A percentile compares a stretch with the other conserved stretches of the same genome.
Evolutionary conservation across 2,329 filamentous ascomycete species (phyloP).

Genomic region (Zasmidium cellare): DNA sequence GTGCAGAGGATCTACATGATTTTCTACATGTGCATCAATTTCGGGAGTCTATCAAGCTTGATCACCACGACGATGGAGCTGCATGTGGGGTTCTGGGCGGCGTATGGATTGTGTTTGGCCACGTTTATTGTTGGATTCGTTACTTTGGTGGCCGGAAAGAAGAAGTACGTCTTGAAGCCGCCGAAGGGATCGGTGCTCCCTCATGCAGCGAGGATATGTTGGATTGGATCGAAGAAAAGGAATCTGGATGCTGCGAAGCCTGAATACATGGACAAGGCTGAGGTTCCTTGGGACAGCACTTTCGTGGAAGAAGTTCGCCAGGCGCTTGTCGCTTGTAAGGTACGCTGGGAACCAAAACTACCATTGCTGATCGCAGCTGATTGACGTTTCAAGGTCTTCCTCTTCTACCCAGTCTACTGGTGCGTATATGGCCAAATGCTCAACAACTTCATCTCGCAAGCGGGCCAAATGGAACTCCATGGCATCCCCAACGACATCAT

Average conservation of each 20-base stretch:
- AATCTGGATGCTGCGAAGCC: constrained; percentile 62
- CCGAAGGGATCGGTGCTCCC: constrained; percentile 71
- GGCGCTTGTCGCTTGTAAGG: constrained; percentile 62
- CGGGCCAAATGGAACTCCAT: constrained; percentile 43
- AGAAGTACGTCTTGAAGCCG: constrained; percentile 58
- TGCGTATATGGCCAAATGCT: constrained; percentile 56
- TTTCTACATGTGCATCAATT: constrained; percentile 59
- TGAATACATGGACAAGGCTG: constrained; percentile 61
- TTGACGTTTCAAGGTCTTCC: constrained; percentile 52
- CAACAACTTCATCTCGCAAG: constrained; percentile 49
- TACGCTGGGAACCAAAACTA: not conserved
- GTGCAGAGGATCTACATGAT: constrained; percentile 33
- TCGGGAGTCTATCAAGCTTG: constrained; percentile 60
- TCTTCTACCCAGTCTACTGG: constrained; percentile 55
- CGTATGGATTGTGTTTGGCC: constrained; percentile 60
- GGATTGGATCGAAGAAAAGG: constrained; percentile 50
- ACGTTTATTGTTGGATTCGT: constrained; percentile 63
- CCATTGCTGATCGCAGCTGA: not conserved
- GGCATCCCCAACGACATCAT: constrained; percentile 50
- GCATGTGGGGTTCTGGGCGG: constrained; percentile 64
- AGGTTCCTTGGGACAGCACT: constrained; percentile 77
- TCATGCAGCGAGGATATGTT: constrained; percentile 58
- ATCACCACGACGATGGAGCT: constrained; percentile 61
- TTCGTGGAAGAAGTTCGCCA: constrained; percentile 76
- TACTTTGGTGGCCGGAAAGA: constrained; percentile 45